Evolutionary conservation across 2,329 filamentous ascomycete genomes (phyloP).

Genomic region (Blastomyces silverae): DNA sequence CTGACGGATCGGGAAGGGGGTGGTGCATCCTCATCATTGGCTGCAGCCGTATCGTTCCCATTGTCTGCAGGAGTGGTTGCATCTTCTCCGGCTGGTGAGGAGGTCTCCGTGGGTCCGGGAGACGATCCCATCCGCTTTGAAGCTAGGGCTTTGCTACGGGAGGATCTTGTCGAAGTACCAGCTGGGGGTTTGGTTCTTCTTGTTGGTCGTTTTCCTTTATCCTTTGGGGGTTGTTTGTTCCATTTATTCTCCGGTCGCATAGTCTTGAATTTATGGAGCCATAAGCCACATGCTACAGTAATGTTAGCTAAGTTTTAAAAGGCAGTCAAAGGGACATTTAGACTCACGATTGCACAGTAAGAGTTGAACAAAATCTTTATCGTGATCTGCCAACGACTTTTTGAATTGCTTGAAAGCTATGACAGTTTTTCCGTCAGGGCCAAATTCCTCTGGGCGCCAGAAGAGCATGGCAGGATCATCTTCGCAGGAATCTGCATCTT

Average conservation of each 20-base stretch:
- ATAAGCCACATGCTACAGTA: slow-evolving; percentile 71
- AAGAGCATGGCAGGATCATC: slow-evolving; percentile 67
- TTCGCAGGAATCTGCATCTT: slow-evolving; percentile 63
- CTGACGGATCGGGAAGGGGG: slow-evolving; percentile 35
- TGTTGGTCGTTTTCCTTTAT: slow-evolving; percentile 37
- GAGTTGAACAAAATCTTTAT: slow-evolving; percentile 65
- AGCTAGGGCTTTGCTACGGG: slow-evolving; percentile 22
- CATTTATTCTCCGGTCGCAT: slow-evolving; percentile 81
- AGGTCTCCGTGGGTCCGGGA: slow-evolving; percentile 34
- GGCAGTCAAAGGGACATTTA: background rate
- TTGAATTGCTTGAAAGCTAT: slow-evolving; percentile 66
- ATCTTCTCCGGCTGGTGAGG: slow-evolving; percentile 34
- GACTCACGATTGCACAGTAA: slow-evolving; percentile 80
- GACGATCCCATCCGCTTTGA: slow-evolving; percentile 35
- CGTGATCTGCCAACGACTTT: slow-evolving; percentile 60
- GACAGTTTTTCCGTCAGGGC: slow-evolving; percentile 53
- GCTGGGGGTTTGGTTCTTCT: slow-evolving; percentile 33
- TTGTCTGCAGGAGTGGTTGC: slow-evolving; percentile 34
- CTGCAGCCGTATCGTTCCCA: slow-evolving; percentile 28
- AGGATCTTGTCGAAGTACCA: slow-evolving; percentile 13
- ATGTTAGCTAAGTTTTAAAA: slow-evolving; percentile 27
- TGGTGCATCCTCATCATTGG: slow-evolving; percentile 28
- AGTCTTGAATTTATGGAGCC: slow-evolving; percentile 79
- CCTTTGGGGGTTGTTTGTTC: slow-evolving; percentile 55
- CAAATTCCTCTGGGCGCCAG: slow-evolving; percentile 59